These are phyloP conservation scores for Ballota nigra DNA, from an alignment of 257 asterid genomes.

Conservation along the genomic window DNA sequence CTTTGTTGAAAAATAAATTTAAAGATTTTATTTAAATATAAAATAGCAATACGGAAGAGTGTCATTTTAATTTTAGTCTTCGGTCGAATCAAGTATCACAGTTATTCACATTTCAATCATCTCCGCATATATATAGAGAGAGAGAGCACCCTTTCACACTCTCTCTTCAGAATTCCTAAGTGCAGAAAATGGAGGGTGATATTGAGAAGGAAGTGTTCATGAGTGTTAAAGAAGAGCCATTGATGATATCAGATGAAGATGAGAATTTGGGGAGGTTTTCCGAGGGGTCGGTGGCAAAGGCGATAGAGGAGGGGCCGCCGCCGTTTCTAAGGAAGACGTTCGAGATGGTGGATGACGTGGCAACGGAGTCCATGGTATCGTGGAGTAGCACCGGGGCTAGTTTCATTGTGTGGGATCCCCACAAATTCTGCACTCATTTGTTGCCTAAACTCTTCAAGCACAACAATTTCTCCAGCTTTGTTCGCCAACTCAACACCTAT, in stretches of 20 bases:
- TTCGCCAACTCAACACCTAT: constrained; percentile 92
- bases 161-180: no score
- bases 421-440: constrained; percentile 58
- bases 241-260: neutral
- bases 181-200: constrained; percentile 51
- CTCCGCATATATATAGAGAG: no score
- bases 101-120: no score
- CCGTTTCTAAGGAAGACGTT: constrained; percentile 84
- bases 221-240: constrained; percentile 61
- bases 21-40: no score
- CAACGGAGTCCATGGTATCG: constrained; percentile 64
- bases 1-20: no score
- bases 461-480: constrained; percentile 88
- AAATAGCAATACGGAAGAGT: no score
- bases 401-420: constrained; percentile 85
- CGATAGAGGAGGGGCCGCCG: constrained; percentile 62
- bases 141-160: no score
- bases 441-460: constrained; percentile 91
- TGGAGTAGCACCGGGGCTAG: constrained; percentile 55
- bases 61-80: no score
- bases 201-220: constrained; percentile 24
- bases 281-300: constrained; percentile 24
- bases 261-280: constrained; percentile 27
- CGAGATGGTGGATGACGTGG: constrained; percentile 88
- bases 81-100: no score